A percentile compares a stretch with the other conserved stretches of the same genome.
phyloP scores from a whole-genome alignment of 306 rosid species.

The Gastrolobium bilobum region DNA sequence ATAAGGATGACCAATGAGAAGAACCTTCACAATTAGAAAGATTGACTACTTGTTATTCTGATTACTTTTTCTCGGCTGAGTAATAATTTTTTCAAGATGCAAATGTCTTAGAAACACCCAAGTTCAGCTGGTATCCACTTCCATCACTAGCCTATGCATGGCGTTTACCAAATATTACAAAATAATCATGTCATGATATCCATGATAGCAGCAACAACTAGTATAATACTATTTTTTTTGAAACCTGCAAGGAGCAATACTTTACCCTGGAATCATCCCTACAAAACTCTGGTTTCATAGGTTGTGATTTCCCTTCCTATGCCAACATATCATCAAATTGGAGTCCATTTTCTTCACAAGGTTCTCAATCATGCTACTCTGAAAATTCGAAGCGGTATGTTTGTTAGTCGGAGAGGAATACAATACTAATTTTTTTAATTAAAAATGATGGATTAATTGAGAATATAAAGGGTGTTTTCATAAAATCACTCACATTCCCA shows the following conservation, averaged over 20 bases:
- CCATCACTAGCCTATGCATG: conserved; percentile 59
- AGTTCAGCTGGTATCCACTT: conserved; percentile 46
- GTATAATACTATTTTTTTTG: no score
- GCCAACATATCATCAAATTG: conserved; percentile 41
- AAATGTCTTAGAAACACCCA: conserved; percentile 56
- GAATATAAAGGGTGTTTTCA: no score
- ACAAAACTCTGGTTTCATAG: conserved; percentile 34
- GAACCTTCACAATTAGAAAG: background rate
- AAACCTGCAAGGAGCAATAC: conserved; percentile 24
- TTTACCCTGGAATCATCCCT: conserved; percentile 69
- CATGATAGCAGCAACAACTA: no score
- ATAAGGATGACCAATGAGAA: background rate
- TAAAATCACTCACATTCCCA: no score
- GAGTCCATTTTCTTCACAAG: conserved; percentile 69
- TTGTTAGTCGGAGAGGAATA: no score
- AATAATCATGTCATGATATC: conserved; percentile 33
- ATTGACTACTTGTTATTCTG: background rate
- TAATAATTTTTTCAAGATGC: conserved; percentile 51
- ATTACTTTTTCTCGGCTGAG: background rate
- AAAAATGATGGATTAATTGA: no score
- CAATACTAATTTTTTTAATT: no score
- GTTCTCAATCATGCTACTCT: conserved; percentile 64
- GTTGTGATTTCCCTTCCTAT: conserved; percentile 63
- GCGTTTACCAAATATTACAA: conserved; percentile 57
- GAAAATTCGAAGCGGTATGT: conserved; percentile 7